Base-by-base conservation (phyloP, 805 yeast species). In the Nakazawaea wyomingensis region DNA sequence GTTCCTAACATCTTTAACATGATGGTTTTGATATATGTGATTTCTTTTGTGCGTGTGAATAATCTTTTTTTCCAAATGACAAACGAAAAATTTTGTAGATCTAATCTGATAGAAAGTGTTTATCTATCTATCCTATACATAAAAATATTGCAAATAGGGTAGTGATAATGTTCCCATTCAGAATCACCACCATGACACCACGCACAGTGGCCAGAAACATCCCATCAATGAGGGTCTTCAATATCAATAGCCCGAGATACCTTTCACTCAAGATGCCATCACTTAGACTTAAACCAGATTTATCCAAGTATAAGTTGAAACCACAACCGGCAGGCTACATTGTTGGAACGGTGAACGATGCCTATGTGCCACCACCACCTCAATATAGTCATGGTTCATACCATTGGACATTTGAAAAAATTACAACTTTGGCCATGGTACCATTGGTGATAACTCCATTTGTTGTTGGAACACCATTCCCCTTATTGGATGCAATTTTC, bases 291-390 rank as follows among this genome's bases (percentile, higher is more conserved):
- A 32, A 21, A 18, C 37, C 43, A 27, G 32, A 33, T 16, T 32
- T 37, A 10, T 4, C 18, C 13, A 39, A 38, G 16, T 35, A 37
- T 27, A 39, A 44, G 24, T 31, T 44, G 14, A 45, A 33, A 26
- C 75, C 77, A 38, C 86, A 83, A 59, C 90, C 90, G 11, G 85
- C 87, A 32, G 91, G 91, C 16, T 64, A 71, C 56, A 76, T 84
- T 44, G 76, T 77, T 17, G 93, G 90, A 17, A 74, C 80, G 11
- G 83, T 80, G 30, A 84, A 84, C 55, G 90, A 84, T 45, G 82
- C 88, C 4, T 76, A 77, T 48, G 78, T 79, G 16, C 72, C 75
- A 10, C 86, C 87, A 27, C 65, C 69, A 41, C 62, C 80, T 4
- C 68, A 71, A 54, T 70, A 71, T 50, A 54, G 66, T 41, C 80